A percentile compares a stretch with the other conserved stretches of the same genome.
phyloP scores from a whole-genome alignment of 1,284 basidiomycete genomes.

The Vanrija sp. region DNA sequence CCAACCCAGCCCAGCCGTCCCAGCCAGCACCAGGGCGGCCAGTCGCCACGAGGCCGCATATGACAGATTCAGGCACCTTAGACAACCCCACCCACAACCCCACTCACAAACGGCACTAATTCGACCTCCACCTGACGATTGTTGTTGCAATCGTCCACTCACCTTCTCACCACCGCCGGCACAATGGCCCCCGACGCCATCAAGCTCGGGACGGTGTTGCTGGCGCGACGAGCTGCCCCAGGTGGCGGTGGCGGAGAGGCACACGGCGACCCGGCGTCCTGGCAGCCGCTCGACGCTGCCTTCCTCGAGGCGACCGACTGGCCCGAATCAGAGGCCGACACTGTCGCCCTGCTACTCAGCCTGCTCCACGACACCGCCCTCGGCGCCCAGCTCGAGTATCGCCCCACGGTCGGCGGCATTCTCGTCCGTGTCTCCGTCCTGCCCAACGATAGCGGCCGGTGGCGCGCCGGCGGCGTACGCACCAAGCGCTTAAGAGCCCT shows the following conservation, averaged over 20 bases:
- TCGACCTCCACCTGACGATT: too few species aligned
- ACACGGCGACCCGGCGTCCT: not conserved
- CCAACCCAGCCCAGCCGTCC: too few species aligned
- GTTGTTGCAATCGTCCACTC: too few species aligned
- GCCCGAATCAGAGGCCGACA: not conserved
- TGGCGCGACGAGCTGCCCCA: not conserved
- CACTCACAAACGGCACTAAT: too few species aligned
- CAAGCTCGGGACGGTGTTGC: slow-evolving; percentile 2
- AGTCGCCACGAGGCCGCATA: too few species aligned
- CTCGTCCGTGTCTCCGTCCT: not conserved
- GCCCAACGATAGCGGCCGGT: not conserved
- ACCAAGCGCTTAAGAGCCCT: not conserved
- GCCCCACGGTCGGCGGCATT: not conserved
- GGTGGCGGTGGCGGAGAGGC: not conserved
- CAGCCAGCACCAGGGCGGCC: too few species aligned
- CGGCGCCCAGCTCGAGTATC: not conserved
- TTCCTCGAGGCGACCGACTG: not conserved
- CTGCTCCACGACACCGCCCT: not conserved
- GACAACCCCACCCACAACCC: too few species aligned
- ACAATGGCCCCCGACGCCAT: not conserved
- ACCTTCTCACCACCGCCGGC: not conserved
- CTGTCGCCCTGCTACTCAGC: not conserved
- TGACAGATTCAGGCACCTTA: too few species aligned
- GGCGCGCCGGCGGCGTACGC: not conserved
- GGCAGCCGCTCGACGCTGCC: slow-evolving; percentile 1